phyloP scores from a whole-genome alignment of 2,329 filamentous ascomycete genomes.

The Huntiella decipiens region DNA sequence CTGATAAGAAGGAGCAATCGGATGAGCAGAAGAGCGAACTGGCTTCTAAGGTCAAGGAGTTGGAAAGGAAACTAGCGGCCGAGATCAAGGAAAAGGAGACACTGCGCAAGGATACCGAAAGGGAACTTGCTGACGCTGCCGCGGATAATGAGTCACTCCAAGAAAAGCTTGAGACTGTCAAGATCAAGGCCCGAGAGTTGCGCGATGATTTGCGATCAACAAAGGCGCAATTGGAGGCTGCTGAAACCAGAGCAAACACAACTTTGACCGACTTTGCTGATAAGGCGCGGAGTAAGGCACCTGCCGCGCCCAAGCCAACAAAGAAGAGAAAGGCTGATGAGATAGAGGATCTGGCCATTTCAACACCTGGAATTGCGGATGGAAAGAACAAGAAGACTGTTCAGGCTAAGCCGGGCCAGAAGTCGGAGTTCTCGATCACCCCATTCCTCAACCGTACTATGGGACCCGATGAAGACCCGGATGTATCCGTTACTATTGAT shows the following conservation, averaged over 20 bases:
- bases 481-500: slow-evolving; percentile 5
- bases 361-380: slow-evolving; percentile 25
- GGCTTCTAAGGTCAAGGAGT: slow-evolving; percentile 7
- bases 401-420: slow-evolving; percentile 46
- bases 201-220: slow-evolving; percentile 22
- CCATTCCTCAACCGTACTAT: slow-evolving; percentile 70
- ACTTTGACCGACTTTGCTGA: slow-evolving; percentile 1
- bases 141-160: slow-evolving; percentile 46
- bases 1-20: background rate
- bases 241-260: slow-evolving; percentile 12
- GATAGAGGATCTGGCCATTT: slow-evolving; percentile 27
- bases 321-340: slow-evolving; percentile 30
- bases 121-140: slow-evolving; percentile 40
- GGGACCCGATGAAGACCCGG: slow-evolving; percentile 21
- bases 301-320: slow-evolving; percentile 18
- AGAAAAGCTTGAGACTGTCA: slow-evolving; percentile 49
- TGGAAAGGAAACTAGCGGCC: slow-evolving; percentile 19
- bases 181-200: slow-evolving; percentile 50
- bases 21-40: slow-evolving; percentile 8
- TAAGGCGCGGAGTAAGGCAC: slow-evolving; percentile 18
- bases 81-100: slow-evolving; percentile 30
- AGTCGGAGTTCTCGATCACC: slow-evolving; percentile 84
- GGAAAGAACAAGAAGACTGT: slow-evolving; percentile 39
- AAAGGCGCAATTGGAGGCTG: slow-evolving; percentile 24
- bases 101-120: slow-evolving; percentile 27